phyloP scores from a whole-genome alignment of 305 asterid species.

The Rubia balearica region DNA sequence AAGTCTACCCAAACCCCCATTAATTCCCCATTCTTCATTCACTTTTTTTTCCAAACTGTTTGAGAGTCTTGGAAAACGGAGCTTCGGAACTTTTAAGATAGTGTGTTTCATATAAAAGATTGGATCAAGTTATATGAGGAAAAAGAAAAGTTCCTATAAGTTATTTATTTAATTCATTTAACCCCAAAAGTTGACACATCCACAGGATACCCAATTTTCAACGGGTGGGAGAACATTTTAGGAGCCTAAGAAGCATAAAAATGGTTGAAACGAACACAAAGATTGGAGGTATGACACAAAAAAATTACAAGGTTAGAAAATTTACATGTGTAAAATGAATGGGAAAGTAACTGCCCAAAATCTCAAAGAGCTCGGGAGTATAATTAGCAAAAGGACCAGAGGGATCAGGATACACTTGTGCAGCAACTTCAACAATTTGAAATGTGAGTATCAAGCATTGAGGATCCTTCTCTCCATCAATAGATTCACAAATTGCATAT shows the following conservation, averaged over 20 bases:
- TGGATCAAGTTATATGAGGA: background rate
- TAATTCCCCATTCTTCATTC: background rate
- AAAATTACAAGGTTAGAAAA: slow-evolving; percentile 20
- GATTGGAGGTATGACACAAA: slow-evolving; percentile 16
- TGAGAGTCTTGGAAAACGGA: background rate
- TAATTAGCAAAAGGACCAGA: slow-evolving; percentile 57
- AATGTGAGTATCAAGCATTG: slow-evolving; percentile 66
- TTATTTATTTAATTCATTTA: background rate
- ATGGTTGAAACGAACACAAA: background rate
- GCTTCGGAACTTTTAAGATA: background rate
- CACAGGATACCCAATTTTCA: background rate
- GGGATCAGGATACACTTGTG: slow-evolving; percentile 50
- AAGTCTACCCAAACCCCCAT: background rate
- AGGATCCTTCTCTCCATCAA: slow-evolving; percentile 91
- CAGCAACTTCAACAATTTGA: slow-evolving; percentile 59
- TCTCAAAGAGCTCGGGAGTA: slow-evolving; percentile 65
- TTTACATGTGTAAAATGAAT: slow-evolving; percentile 91
- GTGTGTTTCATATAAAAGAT: background rate
- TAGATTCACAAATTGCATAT: slow-evolving; percentile 77
- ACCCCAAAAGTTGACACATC: background rate
- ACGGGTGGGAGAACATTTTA: background rate
- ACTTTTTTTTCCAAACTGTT: background rate
- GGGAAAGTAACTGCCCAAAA: slow-evolving; percentile 82
- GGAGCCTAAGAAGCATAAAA: slow-evolving; percentile 1
- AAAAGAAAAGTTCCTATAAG: background rate